Conservation (phyloP, 257 asterid genomes). For the Thymus mandschuricus region DNA sequence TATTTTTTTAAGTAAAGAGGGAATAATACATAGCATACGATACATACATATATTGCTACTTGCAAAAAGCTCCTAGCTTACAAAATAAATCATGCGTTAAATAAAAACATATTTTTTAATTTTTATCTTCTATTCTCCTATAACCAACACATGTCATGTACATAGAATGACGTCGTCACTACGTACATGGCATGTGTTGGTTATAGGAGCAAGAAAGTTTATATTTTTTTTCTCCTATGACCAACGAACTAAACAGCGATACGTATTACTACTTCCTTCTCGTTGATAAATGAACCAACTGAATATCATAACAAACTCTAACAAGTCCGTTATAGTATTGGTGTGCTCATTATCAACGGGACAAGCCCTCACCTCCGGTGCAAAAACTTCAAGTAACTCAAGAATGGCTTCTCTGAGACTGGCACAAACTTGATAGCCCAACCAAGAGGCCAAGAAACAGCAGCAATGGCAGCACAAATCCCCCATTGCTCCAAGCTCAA, state of each 20-base stretch:
- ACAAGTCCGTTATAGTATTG: too few species aligned
- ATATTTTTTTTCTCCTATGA: too few species aligned
- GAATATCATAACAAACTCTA: too few species aligned
- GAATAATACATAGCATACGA: too few species aligned
- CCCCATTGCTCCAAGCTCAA: slow-evolving; percentile 55
- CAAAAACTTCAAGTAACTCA: slow-evolving; percentile 29
- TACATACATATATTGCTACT: too few species aligned
- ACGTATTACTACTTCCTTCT: background rate
- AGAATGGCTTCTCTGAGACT: slow-evolving; percentile 37
- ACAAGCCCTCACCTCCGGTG: too few species aligned
- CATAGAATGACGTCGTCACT: background rate
- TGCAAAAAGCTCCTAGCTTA: too few species aligned
- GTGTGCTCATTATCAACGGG: too few species aligned
- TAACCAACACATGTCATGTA: background rate
- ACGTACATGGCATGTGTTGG: background rate
- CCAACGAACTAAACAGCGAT: too few species aligned
- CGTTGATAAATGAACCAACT: too few species aligned
- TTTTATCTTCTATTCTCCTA: background rate
- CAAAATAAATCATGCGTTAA: background rate
- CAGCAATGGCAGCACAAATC: slow-evolving; percentile 51
- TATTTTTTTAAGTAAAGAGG: too few species aligned
- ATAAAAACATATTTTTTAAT: background rate
- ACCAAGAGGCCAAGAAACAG: slow-evolving; percentile 53
- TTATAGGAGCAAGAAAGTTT: background rate
- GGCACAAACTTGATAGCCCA: slow-evolving; percentile 58